Evolutionary conservation across 257 asterid species (phyloP), one percentile per base, ranked within the genome.

Genomic region (Fraxinus anomala): DNA sequence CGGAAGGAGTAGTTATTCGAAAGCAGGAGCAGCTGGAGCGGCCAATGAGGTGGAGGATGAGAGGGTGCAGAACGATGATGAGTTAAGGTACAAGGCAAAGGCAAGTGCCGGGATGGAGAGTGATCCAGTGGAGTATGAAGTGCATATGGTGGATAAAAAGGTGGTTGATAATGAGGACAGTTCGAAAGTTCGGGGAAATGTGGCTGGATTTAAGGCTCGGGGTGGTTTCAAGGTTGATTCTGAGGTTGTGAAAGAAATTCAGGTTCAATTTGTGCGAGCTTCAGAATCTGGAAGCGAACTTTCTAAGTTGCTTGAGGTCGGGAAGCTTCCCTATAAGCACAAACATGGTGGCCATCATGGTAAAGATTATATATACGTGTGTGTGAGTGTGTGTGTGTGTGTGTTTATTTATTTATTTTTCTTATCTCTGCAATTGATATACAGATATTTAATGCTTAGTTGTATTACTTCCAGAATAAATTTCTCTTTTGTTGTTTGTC

Each of bases 91-190:
- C 73, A 82, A 82, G 68, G 79, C 83, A 11, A 83, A 91, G 84
- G 89, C 91, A n/a, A 89, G 83, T 37, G 87, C 68, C 0, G 88
- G 87, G 26, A 77, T 39, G 81, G 96, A 92, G 86, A 80, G 80
- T 77, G 96, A 86, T 78, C 90, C 94, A 1, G 88, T 87, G 68
- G 97, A 94, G 88, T 91, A 88, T 82, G 95, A 90, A 83, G 96
- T 95, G 77, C 98, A 82, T 74, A 73, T 95, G 90, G 96, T 92
- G 86, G 99, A 92, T 75, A 92, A 94, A 82, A 92, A 92, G 84
- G 95, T 94, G 66, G 95, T 92, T 72, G 89, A 82, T 76, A 81
- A 84, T 12, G 89, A 82, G 61, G 89, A 86, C 74, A 86, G 84
- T 80, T 82, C 94, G 1, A 88, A 85, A 79, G 91, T 49, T 82